These are phyloP conservation scores for Catenaria anguillulae DNA, from an alignment of 371 early-diverging fungal genomes.

Conservation along the genomic window DNA sequence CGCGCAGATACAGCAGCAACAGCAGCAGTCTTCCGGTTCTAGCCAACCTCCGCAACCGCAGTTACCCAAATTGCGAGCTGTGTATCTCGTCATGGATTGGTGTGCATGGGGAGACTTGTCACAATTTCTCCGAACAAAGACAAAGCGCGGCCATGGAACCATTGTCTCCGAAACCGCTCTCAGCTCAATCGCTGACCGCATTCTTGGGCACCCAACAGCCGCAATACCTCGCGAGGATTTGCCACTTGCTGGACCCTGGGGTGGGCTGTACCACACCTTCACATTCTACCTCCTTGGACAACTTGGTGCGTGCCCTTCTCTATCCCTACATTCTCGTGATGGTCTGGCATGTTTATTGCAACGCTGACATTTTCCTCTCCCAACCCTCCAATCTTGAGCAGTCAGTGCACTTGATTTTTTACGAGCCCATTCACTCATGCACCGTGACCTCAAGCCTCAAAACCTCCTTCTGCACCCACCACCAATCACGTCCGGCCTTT, in stretches of 20 bases:
- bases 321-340: no score
- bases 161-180: background rate
- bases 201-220: background rate
- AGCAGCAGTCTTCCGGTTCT: no score
- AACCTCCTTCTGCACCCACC: constrained; percentile 21
- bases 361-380: no score
- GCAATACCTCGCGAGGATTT: background rate
- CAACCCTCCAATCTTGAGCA: no score
- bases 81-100: constrained; percentile 6
- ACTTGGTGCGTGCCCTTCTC: background rate
- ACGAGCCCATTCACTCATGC: constrained; percentile 68
- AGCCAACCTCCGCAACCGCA: background rate
- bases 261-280: background rate
- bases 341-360: no score
- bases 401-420: constrained; percentile 66
- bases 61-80: no score
- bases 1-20: no score
- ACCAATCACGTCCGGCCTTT: background rate
- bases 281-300: constrained; percentile 1
- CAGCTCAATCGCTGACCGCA: background rate
- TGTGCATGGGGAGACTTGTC: constrained; percentile 4
- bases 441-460: constrained; percentile 94
- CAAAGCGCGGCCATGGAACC: background rate
- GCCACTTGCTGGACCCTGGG: background rate
- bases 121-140: background rate